These are phyloP conservation scores for Epichloe gansuensis DNA, from an alignment of 2,329 filamentous ascomycete species.

Conservation along the genomic window DNA sequence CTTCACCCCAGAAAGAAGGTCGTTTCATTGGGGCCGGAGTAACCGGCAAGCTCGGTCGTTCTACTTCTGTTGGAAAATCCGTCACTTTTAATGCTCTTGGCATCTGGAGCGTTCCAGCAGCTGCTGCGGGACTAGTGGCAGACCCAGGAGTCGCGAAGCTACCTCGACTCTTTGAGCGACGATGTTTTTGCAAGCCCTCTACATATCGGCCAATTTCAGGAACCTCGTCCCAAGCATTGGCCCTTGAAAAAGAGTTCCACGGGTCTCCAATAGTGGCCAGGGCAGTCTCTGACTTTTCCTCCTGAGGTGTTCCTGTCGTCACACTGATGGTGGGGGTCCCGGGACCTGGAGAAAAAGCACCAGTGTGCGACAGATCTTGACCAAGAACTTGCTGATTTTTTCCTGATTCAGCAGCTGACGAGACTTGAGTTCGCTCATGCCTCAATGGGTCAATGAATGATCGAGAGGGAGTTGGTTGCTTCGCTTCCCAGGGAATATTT, in stretches of 20 bases:
- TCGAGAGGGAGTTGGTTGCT: constrained; percentile 49
- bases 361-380: background rate
- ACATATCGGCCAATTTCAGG: constrained; percentile 84
- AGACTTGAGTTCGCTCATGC: constrained; percentile 14
- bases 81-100: constrained; percentile 54
- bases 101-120: constrained; percentile 9
- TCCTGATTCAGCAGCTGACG: constrained; percentile 9
- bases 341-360: background rate
- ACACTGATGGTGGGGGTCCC: background rate
- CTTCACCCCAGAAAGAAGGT: constrained; percentile 49
- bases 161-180: constrained; percentile 23
- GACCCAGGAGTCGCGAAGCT: background rate
- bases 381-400: background rate
- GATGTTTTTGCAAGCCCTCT: constrained; percentile 56
- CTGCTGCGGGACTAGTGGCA: background rate
- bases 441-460: constrained; percentile 35
- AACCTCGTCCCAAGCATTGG: constrained; percentile 88
- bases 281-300: background rate
- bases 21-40: constrained; percentile 72
- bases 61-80: constrained; percentile 72
- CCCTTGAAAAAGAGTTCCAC: constrained; percentile 63
- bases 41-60: constrained; percentile 79
- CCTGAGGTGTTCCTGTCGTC: background rate
- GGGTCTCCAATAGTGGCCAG: constrained; percentile 29
- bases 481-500: constrained; percentile 83